Conservation (phyloP, 2,329 filamentous ascomycete species). For the Plenodomus biglobosus region DNA sequence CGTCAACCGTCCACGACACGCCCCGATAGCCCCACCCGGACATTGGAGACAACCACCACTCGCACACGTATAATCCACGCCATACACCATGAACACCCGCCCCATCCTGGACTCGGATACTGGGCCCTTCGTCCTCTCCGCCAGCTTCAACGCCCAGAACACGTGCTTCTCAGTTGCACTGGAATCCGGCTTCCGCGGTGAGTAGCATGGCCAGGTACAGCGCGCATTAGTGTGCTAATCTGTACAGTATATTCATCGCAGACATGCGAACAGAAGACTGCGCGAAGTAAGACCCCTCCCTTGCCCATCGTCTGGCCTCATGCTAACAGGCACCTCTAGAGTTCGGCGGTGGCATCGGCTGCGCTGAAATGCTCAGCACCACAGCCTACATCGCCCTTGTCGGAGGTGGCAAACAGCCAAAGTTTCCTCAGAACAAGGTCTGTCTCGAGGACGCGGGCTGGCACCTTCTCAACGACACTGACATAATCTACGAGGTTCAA, state of each 20-base stretch:
- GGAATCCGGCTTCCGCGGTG: conserved; percentile 81
- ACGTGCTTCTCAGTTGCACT: conserved; percentile 86
- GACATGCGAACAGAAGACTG: conserved; percentile 33
- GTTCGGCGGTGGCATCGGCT: conserved; percentile 68
- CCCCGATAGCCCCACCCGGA: conserved; percentile 12
- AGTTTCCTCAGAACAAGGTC: conserved; percentile 85
- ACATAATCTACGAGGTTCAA: conserved; percentile 59
- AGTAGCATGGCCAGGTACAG: conserved; percentile 41
- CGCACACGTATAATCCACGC: neutral
- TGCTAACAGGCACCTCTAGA: conserved; percentile 29
- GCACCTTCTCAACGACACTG: conserved; percentile 28
- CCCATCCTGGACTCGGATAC: conserved; percentile 78
- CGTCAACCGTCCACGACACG: conserved; percentile 4
- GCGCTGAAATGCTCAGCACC: conserved; percentile 83
- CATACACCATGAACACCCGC: conserved; percentile 76
- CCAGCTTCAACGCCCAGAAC: conserved; percentile 81
- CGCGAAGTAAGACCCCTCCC: conserved; percentile 25
- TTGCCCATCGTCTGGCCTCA: neutral
- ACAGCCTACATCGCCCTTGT: conserved; percentile 88
- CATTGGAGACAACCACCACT: conserved; percentile 11
- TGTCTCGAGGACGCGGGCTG: conserved; percentile 29
- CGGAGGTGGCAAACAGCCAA: conserved; percentile 81
- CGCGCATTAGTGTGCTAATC: conserved; percentile 12
- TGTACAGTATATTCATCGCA: conserved; percentile 35
- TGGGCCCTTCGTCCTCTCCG: conserved; percentile 75